Evolutionary conservation across 257 asterid genomes (phyloP).

Genomic region (Solanum pinnatisectum): DNA sequence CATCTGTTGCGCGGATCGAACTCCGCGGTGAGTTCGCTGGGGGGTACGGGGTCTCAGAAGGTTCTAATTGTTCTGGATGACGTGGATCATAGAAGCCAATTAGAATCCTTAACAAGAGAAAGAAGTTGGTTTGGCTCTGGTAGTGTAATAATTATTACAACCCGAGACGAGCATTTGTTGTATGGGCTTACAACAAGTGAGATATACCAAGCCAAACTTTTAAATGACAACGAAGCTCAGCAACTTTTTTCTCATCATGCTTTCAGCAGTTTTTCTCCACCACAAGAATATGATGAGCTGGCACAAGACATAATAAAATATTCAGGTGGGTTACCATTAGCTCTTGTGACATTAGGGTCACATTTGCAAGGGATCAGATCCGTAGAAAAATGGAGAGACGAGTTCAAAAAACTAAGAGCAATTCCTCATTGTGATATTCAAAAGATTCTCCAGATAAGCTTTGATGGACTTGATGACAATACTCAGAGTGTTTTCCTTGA

Average conservation of each 20-base stretch:
- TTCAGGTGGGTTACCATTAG: slow-evolving; percentile 1
- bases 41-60: neutral
- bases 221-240: neutral
- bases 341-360: neutral
- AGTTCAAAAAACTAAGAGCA: neutral
- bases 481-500: neutral
- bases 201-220: neutral
- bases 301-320: neutral
- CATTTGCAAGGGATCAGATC: neutral
- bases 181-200: no score
- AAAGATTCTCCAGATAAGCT: neutral
- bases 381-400: neutral
- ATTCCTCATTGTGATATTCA: neutral
- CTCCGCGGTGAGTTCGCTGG: no score
- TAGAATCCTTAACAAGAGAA: neutral
- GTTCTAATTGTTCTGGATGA: neutral
- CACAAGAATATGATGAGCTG: neutral
- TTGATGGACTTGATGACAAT: neutral
- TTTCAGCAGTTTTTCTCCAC: neutral
- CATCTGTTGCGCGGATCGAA: no score
- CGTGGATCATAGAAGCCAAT: neutral
- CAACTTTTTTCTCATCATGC: neutral
- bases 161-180: neutral
- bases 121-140: neutral
- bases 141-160: neutral